Evolutionary conservation across 148 eudicot species (phyloP).

Genomic region (Pharnaceum exiguum): DNA sequence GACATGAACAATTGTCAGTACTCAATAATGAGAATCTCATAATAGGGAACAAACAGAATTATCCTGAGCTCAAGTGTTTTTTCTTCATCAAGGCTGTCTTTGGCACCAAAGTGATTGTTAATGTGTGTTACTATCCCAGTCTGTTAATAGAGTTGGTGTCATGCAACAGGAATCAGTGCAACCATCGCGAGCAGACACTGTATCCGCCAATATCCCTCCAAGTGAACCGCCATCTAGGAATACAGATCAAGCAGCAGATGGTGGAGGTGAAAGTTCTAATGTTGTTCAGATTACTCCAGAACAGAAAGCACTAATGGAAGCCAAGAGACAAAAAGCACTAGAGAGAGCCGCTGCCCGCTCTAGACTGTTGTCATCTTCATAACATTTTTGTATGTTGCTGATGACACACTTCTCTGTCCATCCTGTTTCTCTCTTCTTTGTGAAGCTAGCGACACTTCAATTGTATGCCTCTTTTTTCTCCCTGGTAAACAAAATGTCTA

Average conservation of each 20-base stretch:
- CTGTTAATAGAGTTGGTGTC: background rate
- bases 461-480: too few relatives aligned
- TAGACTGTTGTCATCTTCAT: conserved; percentile 28
- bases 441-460: too few relatives aligned
- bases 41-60: too few relatives aligned
- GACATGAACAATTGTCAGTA: too few relatives aligned
- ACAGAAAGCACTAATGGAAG: conserved; percentile 62
- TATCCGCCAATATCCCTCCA: conserved; percentile 16
- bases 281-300: conserved; percentile 41
- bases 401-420: background rate
- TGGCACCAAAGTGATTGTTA: too few relatives aligned
- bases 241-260: conserved; percentile 13
- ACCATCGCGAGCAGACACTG: conserved; percentile 6
- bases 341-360: conserved; percentile 58
- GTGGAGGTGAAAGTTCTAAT: conserved; percentile 5
- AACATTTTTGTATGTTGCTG: too few relatives aligned
- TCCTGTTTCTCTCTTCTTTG: background rate
- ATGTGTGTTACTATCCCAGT: background rate
- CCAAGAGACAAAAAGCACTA: conserved; percentile 53
- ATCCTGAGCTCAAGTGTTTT: too few relatives aligned
- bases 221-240: conserved; percentile 11
- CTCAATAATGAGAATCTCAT: too few relatives aligned
- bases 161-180: conserved; percentile 36
- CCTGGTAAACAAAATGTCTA: too few relatives aligned
- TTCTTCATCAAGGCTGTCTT: too few relatives aligned